Evolutionary conservation across 805 yeast genomes (phyloP), one percentile per base, ranked within the genome.

Genomic region (Wickerhamiella qilinensis): DNA sequence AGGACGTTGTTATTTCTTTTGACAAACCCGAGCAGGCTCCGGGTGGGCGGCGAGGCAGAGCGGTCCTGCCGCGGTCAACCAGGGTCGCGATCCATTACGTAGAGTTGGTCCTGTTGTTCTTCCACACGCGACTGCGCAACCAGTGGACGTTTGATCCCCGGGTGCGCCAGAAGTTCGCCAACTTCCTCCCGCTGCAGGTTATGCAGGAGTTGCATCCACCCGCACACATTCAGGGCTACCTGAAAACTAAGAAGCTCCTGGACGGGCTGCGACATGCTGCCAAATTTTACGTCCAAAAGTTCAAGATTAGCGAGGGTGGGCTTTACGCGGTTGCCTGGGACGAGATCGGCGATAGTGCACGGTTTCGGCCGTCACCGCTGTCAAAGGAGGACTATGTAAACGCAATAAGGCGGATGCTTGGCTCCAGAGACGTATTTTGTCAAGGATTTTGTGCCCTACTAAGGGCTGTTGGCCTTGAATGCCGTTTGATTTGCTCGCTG

Each of bases 361-460:
- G 52, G 34, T 44, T 18, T 14, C 30, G 43, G 3, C 46, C 43
- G 37, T 41, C 38, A 19, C 39, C 38, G 15, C 24, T 70, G 14
- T 56, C 62, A 0, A 57, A 64, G 24, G 50, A 51, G 2, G 59
- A 60, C 33, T 82, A 80, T 49, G 50, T 54, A 5, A 56, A 56
- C 17, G 51, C 62, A 15, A 53, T 81, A 1, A 39, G 53, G 2
- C 52, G 60, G 14, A 69, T 70, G 20, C 55, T 65, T 15, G 98
- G 97, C 0, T 72, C 83, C 2, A 56, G 80, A 25, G 96, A 88
- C 52, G 41, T 82, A 5, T 78, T 79, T 0, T 85, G 91, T 0
- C 94, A 83, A 51, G 96, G 94, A 0, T 86, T 83, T 59, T 83
- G 84, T 14, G 73, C 81, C 0, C 49, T 88, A 1, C 54, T 84